Base-by-base conservation (phyloP, 257 asterid species). In the Euphrasia confusa region DNA sequence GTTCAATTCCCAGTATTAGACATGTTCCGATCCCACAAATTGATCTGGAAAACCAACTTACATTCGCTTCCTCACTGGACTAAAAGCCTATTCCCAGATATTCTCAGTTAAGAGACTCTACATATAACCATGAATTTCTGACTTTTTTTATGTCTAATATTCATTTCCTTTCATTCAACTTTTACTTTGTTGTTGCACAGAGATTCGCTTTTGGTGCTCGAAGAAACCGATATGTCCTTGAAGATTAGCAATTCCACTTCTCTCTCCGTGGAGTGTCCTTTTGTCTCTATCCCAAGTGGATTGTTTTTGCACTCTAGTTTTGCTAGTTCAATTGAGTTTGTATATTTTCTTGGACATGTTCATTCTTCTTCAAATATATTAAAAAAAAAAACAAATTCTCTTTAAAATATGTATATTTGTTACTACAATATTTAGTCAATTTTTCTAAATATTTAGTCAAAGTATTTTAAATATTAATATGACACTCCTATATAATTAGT, bases 81-180 rank as follows among this genome's bases (percentile, higher is more conserved):
- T 86, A 67, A 92, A 92, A 77, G 97, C 98, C 69, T 92, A 86
- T 71, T 82, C 98, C 56, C 88, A 86, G 84, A 89, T 92, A 69
- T 92, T 92, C 77, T 83, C 96, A 69, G 98, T 92, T 80, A 73
- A 72, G 90, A 50, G 7, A 8, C 32, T 32, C 61, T 68, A 54
- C 63, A 17, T 61, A 21, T 14, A 24, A 2, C 3, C 14, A 12
- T 33, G 28, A 28, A 30, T 37, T 33, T 13, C 11, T 42, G 10
- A 9, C 21, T 6, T 56, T 58, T 45, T 21, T 30, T 17, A 52
- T 57, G 33, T 69, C 63, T 71, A 63, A 68, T 63, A 37, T 47
- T 5, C 1, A 7, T 50, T 7, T 50, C 27, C 27, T 50, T 50
- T 50, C 9, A 11, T 45, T 56, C 45, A 37, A 0, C 14, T 32